Percentiles rank a stretch among this genome's conserved stretches.
phyloP scores from a whole-genome alignment of 352 stramenopile genomes.

The Globisporangium abappressorium region DNA sequence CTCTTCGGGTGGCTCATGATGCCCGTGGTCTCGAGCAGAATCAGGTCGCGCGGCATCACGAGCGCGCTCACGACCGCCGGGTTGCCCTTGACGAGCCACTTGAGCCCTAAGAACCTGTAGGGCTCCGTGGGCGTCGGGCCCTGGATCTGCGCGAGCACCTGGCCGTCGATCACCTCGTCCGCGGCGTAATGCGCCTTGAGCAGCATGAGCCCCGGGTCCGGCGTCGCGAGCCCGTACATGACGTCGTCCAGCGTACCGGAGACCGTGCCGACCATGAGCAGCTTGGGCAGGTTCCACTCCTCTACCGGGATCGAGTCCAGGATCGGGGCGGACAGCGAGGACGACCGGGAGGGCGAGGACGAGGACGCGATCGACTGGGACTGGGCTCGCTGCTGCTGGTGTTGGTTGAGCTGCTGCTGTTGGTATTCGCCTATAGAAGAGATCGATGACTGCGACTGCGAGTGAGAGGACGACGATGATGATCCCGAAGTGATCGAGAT shows the following conservation, averaged over 20 bases:
- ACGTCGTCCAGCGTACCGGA: conserved; percentile 48
- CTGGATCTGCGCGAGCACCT: conserved; percentile 38
- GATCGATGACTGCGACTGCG: neutral
- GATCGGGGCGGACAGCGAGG: neutral
- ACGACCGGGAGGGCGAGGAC: neutral
- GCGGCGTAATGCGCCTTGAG: conserved; percentile 35
- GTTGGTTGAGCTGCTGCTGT: neutral
- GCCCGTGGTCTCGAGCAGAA: conserved; percentile 57
- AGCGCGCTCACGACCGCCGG: conserved; percentile 18
- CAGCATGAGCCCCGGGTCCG: conserved; percentile 28
- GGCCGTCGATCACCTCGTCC: conserved; percentile 33
- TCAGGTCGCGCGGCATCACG: conserved; percentile 39
- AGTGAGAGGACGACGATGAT: neutral
- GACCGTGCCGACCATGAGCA: conserved; percentile 42
- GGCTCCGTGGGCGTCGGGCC: conserved; percentile 29
- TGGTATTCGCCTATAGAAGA: neutral
- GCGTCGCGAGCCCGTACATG: conserved; percentile 45
- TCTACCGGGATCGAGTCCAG: neutral
- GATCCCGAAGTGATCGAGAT: neutral
- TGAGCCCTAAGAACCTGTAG: conserved; percentile 44
- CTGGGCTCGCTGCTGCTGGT: neutral
- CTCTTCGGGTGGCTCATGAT: conserved; percentile 15
- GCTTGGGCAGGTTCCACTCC: conserved; percentile 15
- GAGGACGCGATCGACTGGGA: neutral
- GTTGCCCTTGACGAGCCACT: conserved; percentile 29